Percentiles rank a stretch among this genome's conserved stretches.
Conservation (phyloP, 164 flowering plant genomes). For the Chloranthus sessilifolius region DNA sequence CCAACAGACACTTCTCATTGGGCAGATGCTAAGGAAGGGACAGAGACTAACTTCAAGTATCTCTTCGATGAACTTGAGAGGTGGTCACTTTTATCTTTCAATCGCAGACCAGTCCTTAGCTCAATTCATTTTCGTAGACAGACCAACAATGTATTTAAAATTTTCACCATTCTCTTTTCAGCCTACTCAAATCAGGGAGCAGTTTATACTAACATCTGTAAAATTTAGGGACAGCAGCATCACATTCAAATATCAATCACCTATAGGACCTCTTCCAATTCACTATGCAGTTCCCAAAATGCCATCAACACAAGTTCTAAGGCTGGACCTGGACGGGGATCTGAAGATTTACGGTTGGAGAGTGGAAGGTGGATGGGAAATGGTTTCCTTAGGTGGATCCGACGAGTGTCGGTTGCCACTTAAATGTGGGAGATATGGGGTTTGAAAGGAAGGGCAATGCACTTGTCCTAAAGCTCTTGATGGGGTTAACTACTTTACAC, state of each 20-base stretch:
- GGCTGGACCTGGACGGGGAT: conserved; percentile 30
- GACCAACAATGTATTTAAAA: too few relatives aligned
- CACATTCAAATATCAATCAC: too few relatives aligned
- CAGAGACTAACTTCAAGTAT: conserved; percentile 18
- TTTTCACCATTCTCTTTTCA: too few relatives aligned
- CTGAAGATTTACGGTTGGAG: conserved; percentile 23
- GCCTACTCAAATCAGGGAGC: too few relatives aligned
- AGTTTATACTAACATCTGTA: too few relatives aligned
- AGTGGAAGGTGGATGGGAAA: conserved; percentile 9
- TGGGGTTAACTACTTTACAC: too few relatives aligned
- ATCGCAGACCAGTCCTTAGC: too few relatives aligned
- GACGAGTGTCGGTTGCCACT: not conserved
- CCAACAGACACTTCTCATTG: conserved; percentile 21
- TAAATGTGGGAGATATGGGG: conserved; percentile 22
- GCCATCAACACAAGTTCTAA: conserved; percentile 21
- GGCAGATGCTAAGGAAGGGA: conserved; percentile 16
- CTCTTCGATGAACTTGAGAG: conserved; percentile 14
- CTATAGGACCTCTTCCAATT: too few relatives aligned
- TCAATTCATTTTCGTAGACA: too few relatives aligned
- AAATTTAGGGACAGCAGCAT: too few relatives aligned
- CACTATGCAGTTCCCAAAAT: too few relatives aligned
- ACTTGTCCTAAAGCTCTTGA: conserved; percentile 15
- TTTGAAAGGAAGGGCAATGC: conserved; percentile 21
- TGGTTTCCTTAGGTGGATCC: not conserved
- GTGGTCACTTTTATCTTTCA: conserved; percentile 10